Evolutionary conservation across 1,284 basidiomycete genomes (phyloP).

Genomic region (Filobasidium uniguttulatum): DNA sequence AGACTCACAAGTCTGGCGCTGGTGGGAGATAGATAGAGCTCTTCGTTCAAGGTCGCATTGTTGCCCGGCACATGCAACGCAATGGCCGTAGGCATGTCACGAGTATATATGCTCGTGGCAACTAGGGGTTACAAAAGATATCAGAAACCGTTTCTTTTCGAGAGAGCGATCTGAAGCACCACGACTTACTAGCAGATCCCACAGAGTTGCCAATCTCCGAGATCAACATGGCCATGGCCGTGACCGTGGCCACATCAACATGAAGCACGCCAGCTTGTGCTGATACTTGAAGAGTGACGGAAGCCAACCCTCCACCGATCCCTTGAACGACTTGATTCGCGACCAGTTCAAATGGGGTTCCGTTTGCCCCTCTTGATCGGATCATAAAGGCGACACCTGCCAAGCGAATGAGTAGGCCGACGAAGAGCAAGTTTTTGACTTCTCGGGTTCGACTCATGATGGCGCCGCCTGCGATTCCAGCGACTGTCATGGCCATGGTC

Average conservation of each 20-base stretch:
- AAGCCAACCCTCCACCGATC: slow-evolving; percentile 62
- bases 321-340: slow-evolving; percentile 54
- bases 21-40: slow-evolving; percentile 37
- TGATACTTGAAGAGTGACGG: slow-evolving; percentile 54
- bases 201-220: slow-evolving; percentile 44
- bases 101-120: slow-evolving; percentile 15
- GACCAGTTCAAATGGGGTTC: slow-evolving; percentile 37
- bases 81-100: slow-evolving; percentile 44
- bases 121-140: not conserved
- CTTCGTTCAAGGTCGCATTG: slow-evolving; percentile 28
- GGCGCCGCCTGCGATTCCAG: slow-evolving; percentile 37
- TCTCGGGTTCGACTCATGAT: slow-evolving; percentile 37
- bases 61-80: slow-evolving; percentile 41
- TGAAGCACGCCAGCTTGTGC: slow-evolving; percentile 67
- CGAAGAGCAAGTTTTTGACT: slow-evolving; percentile 48
- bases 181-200: slow-evolving; percentile 38
- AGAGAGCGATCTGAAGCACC: too few relatives aligned
- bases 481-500: slow-evolving; percentile 36
- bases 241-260: slow-evolving; percentile 63
- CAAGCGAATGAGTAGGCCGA: slow-evolving; percentile 54
- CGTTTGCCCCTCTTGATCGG: slow-evolving; percentile 51
- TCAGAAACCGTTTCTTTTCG: not conserved
- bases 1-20: not conserved
- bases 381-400: slow-evolving; percentile 59
- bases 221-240: slow-evolving; percentile 59